Evolutionary conservation across 371 early-diverging fungal species (phyloP), one percentile per base, ranked within the genome.

Genomic region (Quaeritorhiza haematococci): DNA sequence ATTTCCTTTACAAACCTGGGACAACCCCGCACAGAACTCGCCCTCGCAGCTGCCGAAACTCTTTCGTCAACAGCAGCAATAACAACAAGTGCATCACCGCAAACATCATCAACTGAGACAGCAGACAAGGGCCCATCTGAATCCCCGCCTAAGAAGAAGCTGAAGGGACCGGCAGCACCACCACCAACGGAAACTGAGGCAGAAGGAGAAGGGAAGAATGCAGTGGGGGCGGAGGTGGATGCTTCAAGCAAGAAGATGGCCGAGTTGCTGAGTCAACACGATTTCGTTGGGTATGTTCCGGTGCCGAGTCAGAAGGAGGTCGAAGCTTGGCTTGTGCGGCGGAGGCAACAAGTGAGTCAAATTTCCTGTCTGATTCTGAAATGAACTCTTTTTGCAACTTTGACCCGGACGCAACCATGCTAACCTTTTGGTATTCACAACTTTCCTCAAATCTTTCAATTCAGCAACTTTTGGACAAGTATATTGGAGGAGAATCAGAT

Each of bases 261-360:
- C 38, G 13, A 10, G 38, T 38, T 13, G 38, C 10, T n/a, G 13
- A 38, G 13, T 13, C 38, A 38, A 13, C 38, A 38, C 38, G n/a
- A n/a, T n/a, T n/a, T n/a, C n/a, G n/a, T n/a, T n/a, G n/a, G n/a
- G n/a, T n/a, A 38, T 38, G n/a, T 61, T 56, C 50, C 54, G 51
- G 82, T 87, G 17, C 89, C 89, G 1, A 70, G 78, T 27, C 84
- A 84, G 59, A 75, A 84, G 52, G 87, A 90, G 41, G 78, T 91
- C n/a, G 90, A 88, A 58, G 80, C 72, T 35, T 89, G 83, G 66
- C 66, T 91, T 32, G 78, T 91, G 33, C 72, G 84, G 66, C 68
- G 86, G 59, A 78, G 80, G 73, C 81, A 86, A 65, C 71, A 84
- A 71, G 82, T n/a, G n/a, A n/a, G n/a, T n/a, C n/a, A n/a, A n/a